Base-by-base conservation (phyloP, 495 filamentous ascomycete species). In the Lichenothelia convexa region DNA sequence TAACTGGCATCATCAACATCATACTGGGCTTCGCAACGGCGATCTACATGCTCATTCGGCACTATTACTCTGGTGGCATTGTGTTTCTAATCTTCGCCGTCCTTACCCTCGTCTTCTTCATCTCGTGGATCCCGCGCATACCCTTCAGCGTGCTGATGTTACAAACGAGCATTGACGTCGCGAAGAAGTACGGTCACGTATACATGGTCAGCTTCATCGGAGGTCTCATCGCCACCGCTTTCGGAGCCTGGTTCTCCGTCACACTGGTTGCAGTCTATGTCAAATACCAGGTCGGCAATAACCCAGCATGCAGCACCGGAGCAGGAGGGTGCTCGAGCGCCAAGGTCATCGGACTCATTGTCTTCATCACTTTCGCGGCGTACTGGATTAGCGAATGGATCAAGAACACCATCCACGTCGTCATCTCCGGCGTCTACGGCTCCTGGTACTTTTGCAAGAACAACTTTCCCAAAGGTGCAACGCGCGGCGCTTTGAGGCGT, bases 321-420 rank as follows among this genome's bases (percentile, higher is more conserved):
- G 71, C 61, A 11, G 77, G 76, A 0, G 68, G 69, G n/a, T 93
- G 85, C 51, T 75, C 73, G 40, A 62, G 45, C 2, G 80, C 61
- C 12, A 83, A 78, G 43, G 81, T 93, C 22, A 80, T 81, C 40
- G 85, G 87, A 0, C 58, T 95, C 18, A 58, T 86, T 15, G 78
- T 80, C 18, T 93, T 91, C 56, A 68, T 83, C 35, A 91, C 83
- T 0, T 93, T 93, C 48, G 81, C 84, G 18, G 72, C 67, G 47
- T 92, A 91, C 57, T 95, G 85, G 87, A 72, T 93, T 44, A 78
- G 75, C 18, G 85, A 93, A 50, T 83, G 78, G 68, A 51, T 93
- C 39, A 93, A 93, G 59, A 93, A 93, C 53, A 81, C 77, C 12
- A 78, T 93, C 23, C 85, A 95, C 54, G 77, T 74, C 21, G 83